Evolutionary conservation across 768 basidiomycete genomes (phyloP), one percentile per base, ranked within the genome.

Genomic region (Mycena chlorophos): DNA sequence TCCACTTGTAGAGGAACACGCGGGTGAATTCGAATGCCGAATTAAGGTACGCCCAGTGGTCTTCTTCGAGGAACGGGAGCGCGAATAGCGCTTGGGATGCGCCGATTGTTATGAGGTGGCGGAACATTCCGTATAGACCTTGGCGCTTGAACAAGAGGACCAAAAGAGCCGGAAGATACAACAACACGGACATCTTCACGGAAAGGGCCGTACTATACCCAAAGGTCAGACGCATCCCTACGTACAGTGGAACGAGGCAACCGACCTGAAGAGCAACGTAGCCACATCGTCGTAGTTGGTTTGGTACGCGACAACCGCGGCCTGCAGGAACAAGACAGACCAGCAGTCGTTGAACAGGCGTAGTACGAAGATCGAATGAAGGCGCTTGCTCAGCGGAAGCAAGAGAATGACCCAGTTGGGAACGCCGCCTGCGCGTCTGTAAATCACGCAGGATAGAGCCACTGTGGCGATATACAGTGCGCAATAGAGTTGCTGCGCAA

Each of bases 301-400:
- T 59, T 85, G 85, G 58, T 86, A 86, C 1, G 86, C 81, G 6
- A 89, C 65, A 20, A 95, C 78, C 2, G 91, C 81, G 0, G 79
- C 76, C 60, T 92, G 82, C 28, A 88, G 75, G 3, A 82, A 77
- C 17, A 90, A 69, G 0, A 86, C 76, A 2, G 88, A 80, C 92
- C 92, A 94, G 66, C 91, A 91, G 68, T 99, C 97, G 66, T 98
- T 98, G 78, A 99, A 99, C 5, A 98, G 75, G 19, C 97, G 82
- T 50, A 99, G 75, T 13, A 89, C 84, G 68, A 87, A 98, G 51
- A 98, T 91, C 13, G 96, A 98, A 66, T 98, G 96, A 3, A 96
- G 76, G 50, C 97, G 80, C 71, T 98, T 98, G 80, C 93, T 95
- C 39, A 97, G 75, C 0, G 88, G 85, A 10, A 98, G 76, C 6